A percentile compares a stretch with the other conserved stretches of the same genome.
Evolutionary conservation across 1,139 yeast species (phyloP).

Genomic region (Pichia sp.): DNA sequence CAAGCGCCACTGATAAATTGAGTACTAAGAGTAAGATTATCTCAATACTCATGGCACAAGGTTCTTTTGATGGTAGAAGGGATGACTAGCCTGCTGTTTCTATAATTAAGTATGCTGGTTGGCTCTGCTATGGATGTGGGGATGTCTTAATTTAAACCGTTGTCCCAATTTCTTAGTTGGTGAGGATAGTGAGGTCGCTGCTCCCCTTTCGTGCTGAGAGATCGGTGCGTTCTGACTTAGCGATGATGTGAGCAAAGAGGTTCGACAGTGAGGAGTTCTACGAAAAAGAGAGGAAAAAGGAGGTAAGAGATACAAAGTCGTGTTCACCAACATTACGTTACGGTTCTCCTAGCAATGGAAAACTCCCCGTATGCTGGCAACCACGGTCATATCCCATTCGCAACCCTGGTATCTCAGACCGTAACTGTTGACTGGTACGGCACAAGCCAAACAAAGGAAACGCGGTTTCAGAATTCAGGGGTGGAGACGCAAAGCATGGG

Average conservation of each 20-base stretch:
- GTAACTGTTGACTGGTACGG: background rate
- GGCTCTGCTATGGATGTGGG: background rate
- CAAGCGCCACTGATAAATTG: slow-evolving; percentile 8
- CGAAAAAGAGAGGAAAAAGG: background rate
- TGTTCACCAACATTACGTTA: background rate
- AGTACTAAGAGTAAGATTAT: slow-evolving; percentile 2
- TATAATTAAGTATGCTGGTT: background rate
- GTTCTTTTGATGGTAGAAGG: background rate
- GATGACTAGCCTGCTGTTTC: background rate
- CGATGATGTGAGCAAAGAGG: background rate
- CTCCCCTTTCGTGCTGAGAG: background rate
- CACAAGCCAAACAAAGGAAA: background rate
- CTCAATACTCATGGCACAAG: slow-evolving; percentile 1
- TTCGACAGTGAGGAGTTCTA: background rate
- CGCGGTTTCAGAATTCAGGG: slow-evolving; percentile 5
- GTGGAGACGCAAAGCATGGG: background rate
- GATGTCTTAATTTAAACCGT: background rate
- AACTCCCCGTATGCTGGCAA: too few species aligned
- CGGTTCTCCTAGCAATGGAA: background rate
- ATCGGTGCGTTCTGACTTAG: background rate
- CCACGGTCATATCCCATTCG: too few species aligned
- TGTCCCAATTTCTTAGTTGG: too few species aligned
- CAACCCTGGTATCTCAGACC: background rate
- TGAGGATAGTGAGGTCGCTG: background rate
- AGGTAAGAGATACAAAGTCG: background rate